These are phyloP conservation scores for Penicillium lividum DNA, from an alignment of 495 filamentous ascomycete species.

Conservation along the genomic window DNA sequence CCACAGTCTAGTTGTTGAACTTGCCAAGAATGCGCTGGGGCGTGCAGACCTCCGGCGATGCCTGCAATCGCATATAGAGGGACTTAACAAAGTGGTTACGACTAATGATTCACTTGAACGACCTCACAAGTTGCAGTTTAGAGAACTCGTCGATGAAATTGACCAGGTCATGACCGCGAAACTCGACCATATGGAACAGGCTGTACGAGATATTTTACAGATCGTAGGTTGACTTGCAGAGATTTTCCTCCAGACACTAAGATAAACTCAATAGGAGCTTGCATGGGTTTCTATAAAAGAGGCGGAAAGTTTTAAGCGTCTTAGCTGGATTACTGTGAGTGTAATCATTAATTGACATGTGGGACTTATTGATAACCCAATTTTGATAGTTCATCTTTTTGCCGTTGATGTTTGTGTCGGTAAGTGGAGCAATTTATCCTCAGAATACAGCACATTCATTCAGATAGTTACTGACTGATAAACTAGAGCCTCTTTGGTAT, in stretches of 20 bases:
- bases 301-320: slow-evolving; percentile 2
- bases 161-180: too few relatives aligned
- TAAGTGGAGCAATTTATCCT: too few relatives aligned
- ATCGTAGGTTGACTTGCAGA: too few relatives aligned
- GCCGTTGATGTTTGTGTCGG: too few relatives aligned
- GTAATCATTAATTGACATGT: background rate
- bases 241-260: background rate
- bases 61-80: background rate
- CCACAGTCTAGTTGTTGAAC: background rate
- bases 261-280: background rate
- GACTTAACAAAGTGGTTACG: background rate
- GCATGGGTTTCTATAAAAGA: slow-evolving; percentile 1
- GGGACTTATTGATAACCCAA: too few relatives aligned
- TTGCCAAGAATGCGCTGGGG: background rate
- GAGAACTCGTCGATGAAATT: too few relatives aligned
- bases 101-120: background rate
- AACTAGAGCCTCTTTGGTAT: slow-evolving; percentile 1
- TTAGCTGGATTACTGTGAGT: background rate
- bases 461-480: background rate
- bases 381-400: too few relatives aligned
- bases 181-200: too few relatives aligned
- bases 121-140: too few relatives aligned
- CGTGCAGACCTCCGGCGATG: slow-evolving; percentile 1
- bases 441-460: too few relatives aligned
- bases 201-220: too few relatives aligned